Evolutionary conservation across 2,329 filamentous ascomycete species (phyloP).

Genomic region (Mollisia scopiformis): DNA sequence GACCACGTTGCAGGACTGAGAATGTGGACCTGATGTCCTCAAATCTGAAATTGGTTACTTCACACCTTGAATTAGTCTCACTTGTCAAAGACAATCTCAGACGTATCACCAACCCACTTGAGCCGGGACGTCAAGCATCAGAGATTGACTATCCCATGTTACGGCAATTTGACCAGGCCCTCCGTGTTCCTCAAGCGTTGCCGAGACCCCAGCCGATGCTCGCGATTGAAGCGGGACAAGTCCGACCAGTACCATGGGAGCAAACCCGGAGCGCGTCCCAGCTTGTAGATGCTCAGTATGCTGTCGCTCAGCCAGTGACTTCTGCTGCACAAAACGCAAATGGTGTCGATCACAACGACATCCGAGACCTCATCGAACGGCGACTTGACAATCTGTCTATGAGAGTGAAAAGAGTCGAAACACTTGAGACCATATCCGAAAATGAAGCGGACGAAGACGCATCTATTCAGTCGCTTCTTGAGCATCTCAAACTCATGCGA

Average conservation of each 20-base stretch:
- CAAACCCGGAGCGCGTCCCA: not conserved
- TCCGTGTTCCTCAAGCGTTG: conserved; percentile 17
- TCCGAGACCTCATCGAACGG: conserved; percentile 17
- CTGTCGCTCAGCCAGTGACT: not conserved
- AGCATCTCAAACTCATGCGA: conserved; percentile 22
- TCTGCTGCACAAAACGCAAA: not conserved
- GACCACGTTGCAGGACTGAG: not conserved
- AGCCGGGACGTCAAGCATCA: conserved; percentile 11
- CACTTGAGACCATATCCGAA: conserved; percentile 18
- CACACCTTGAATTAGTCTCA: conserved; percentile 28
- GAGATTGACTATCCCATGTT: conserved; percentile 30
- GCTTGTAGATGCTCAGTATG: conserved; percentile 8
- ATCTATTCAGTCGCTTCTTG: conserved; percentile 17
- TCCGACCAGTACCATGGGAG: conserved; percentile 16
- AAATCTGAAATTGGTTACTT: conserved; percentile 25
- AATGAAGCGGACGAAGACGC: conserved; percentile 1
- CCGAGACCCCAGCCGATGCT: conserved; percentile 12
- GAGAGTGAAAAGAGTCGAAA: conserved; percentile 24
- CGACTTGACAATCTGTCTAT: conserved; percentile 28
- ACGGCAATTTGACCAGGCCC: conserved; percentile 28
- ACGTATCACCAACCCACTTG: conserved; percentile 27
- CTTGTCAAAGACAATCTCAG: conserved; percentile 26
- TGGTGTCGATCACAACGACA: conserved; percentile 14
- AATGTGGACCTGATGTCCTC: conserved; percentile 21
- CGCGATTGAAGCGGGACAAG: conserved; percentile 12